A percentile compares a stretch with the other conserved stretches of the same genome.
Evolutionary conservation across 106 monocot species (phyloP).

Genomic region (Platanthera zijinensis): DNA sequence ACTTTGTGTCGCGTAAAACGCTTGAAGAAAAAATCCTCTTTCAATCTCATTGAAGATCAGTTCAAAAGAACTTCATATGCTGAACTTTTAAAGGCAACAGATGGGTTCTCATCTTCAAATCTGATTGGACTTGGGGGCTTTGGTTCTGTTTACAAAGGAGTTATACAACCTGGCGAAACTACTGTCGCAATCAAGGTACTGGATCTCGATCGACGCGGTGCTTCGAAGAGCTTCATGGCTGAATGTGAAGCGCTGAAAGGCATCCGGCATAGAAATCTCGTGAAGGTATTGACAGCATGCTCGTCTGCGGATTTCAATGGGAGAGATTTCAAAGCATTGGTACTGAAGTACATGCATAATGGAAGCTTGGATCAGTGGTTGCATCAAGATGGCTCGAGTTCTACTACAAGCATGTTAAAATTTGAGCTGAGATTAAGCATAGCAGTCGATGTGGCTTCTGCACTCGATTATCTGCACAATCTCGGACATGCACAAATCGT

Average conservation of each 20-base stretch:
- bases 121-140: constrained; percentile 7
- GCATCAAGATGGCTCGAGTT: not conserved
- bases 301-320: constrained; percentile 5
- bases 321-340: constrained; percentile 7
- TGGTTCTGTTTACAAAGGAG: constrained; percentile 16
- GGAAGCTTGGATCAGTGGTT: constrained; percentile 14
- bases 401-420: not conserved
- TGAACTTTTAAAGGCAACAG: constrained; percentile 17
- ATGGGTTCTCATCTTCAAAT: constrained; percentile 9
- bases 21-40: not conserved
- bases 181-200: constrained; percentile 16
- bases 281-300: constrained; percentile 9
- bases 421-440: constrained; percentile 17
- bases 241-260: constrained; percentile 7
- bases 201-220: not conserved
- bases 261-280: constrained; percentile 12
- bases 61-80: constrained; percentile 8
- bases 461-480: constrained; percentile 23
- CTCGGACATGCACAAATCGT: constrained; percentile 7
- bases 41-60: not conserved
- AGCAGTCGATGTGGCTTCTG: constrained; percentile 19
- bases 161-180: constrained; percentile 4
- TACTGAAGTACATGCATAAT: constrained; percentile 5
- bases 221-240: constrained; percentile 4
- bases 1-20: not conserved